phyloP scores from a whole-genome alignment of 2,329 filamentous ascomycete genomes.

The Colletotrichum camelliae region DNA sequence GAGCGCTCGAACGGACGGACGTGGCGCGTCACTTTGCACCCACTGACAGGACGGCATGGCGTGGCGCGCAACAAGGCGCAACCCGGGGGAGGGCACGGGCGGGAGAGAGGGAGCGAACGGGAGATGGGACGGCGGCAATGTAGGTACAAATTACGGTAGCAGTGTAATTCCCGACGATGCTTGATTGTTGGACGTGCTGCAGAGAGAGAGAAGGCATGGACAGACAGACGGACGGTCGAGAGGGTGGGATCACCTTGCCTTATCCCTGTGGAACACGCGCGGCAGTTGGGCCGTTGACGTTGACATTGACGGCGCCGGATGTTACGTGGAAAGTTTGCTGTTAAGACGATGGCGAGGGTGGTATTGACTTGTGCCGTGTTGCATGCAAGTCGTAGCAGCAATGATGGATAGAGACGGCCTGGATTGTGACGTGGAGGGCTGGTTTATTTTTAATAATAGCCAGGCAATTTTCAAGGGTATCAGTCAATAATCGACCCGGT shows the following conservation, averaged over 20 bases:
- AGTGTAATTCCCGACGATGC: neutral
- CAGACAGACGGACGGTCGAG: neutral
- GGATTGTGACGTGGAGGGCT: neutral
- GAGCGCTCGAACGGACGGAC: neutral
- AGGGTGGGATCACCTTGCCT: neutral
- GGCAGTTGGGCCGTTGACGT: neutral
- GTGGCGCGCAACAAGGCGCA: neutral
- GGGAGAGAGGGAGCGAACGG: neutral
- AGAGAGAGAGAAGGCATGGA: neutral
- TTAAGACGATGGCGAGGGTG: neutral
- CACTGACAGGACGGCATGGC: too few species aligned
- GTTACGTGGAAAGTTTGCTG: neutral
- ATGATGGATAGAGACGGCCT: neutral
- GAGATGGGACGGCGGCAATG: neutral
- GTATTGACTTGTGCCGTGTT: neutral
- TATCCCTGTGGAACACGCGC: neutral
- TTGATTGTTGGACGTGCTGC: neutral
- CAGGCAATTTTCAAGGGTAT: slow-evolving; percentile 1
- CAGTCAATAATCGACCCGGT: neutral
- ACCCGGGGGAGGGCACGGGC: neutral
- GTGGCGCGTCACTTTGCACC: too few species aligned
- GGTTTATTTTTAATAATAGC: slow-evolving; percentile 7
- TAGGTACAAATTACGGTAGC: neutral
- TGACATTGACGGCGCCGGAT: neutral
- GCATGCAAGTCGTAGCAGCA: neutral